These are phyloP conservation scores for Canavalia gladiata DNA, from an alignment of 306 rosid species.

Conservation along the genomic window DNA sequence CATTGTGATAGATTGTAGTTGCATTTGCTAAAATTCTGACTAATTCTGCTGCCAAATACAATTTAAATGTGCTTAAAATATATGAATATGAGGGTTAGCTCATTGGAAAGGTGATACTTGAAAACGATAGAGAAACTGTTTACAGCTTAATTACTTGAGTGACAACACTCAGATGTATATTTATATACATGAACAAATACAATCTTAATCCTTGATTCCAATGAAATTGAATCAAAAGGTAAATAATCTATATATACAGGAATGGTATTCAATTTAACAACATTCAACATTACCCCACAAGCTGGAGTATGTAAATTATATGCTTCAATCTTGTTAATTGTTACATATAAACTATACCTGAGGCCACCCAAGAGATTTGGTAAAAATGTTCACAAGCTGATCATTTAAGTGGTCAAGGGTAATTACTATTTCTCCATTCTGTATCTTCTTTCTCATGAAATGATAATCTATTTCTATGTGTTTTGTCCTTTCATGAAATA, in stretches of 20 bases:
- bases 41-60: neutral
- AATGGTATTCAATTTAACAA: neutral
- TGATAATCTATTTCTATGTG: too few relatives aligned
- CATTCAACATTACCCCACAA: neutral
- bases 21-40: slow-evolving; percentile 24
- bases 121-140: neutral
- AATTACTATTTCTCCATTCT: neutral
- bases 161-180: neutral
- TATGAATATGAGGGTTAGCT: neutral
- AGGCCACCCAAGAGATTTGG: neutral
- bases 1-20: neutral
- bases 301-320: neutral
- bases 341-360: neutral
- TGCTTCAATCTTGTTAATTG: neutral
- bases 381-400: neutral
- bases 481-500: neutral
- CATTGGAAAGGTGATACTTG: slow-evolving; percentile 3
- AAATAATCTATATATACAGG: neutral
- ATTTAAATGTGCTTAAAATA: neutral
- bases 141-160: neutral
- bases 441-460: neutral
- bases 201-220: neutral
- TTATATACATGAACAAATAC: neutral
- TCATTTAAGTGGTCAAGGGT: neutral
- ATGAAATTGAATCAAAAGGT: neutral